Base-by-base conservation (phyloP, 2,329 filamentous ascomycete species). In the Didymella exigua region DNA sequence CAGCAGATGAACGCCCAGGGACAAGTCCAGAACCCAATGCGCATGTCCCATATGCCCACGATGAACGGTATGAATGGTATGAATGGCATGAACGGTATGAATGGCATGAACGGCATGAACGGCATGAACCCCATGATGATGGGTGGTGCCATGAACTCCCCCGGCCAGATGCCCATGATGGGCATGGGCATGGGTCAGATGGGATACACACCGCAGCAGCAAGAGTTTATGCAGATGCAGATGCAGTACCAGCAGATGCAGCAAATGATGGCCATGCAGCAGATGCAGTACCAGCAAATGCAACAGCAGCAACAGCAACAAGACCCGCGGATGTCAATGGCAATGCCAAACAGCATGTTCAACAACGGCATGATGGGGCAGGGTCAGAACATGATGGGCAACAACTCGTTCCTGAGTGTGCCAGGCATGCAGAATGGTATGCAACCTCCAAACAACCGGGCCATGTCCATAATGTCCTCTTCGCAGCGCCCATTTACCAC, bases 171-270 rank as follows among this genome's bases (percentile, higher is more conserved):
- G 66, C 62, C 62, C 3, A 70, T 69, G 65, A 71, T 70, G 69
- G 65, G 67, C 11, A 63, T 67, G 64, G 60, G 62, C 23, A 68
- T 68, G 67, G 65, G 66, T 14, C 61, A 60, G 29, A 71, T 71
- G 68, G 66, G 62, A 21, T 71, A 65, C 65, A 82, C 93, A 36
- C 87, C 93, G 63, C 89, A 95, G 82, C 88, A 85, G 6, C 88
- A 91, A 68, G 64, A 71, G 69, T 61, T 64, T 71, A 91, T 95
- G 88, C 91, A 96, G 73, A 93, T 96, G 89, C 90, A 96, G 71
- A 90, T 96, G 71, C 92, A 92, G 76, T 93, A 96, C 89, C 89
- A 70, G 52, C 67, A 72, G 34, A 71, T 71, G 62, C 70, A 73
- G 51, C 69, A 72, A 43, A 70, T 70, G 66, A 63, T 70, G 37